Percentiles rank a stretch among this genome's conserved stretches.
phyloP scores from a whole-genome alignment of 2,329 filamentous ascomycete species.

The Nannizzia gypsea region DNA sequence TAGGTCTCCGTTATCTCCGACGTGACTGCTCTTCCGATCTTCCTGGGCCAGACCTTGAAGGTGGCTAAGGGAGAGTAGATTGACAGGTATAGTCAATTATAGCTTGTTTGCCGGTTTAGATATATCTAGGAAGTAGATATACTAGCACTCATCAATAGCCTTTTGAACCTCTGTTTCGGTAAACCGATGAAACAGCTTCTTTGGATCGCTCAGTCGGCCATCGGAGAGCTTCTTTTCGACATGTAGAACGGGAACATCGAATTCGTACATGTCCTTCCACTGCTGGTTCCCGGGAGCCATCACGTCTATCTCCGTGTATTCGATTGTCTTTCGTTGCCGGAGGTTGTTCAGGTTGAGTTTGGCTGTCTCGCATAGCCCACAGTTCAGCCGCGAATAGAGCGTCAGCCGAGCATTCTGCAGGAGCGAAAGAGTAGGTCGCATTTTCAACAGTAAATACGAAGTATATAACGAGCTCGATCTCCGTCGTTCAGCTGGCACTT shows the following conservation, averaged over 20 bases:
- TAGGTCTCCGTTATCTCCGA: constrained; percentile 36
- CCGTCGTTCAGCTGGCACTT: not conserved
- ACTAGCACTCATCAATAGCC: constrained; percentile 37
- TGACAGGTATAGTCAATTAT: not conserved
- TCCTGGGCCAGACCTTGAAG: constrained; percentile 27
- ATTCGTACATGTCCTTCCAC: constrained; percentile 52
- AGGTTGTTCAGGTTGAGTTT: constrained; percentile 45
- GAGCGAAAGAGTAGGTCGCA: constrained; percentile 18
- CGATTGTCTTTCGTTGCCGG: constrained; percentile 41
- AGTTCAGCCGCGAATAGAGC: constrained; percentile 49
- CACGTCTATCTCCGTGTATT: constrained; percentile 49
- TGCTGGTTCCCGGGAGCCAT: constrained; percentile 42
- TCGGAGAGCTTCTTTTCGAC: constrained; percentile 37
- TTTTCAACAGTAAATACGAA: not conserved
- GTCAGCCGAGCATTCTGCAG: constrained; percentile 38
- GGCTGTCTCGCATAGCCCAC: constrained; percentile 50
- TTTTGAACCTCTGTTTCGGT: constrained; percentile 45
- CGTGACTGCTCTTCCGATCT: constrained; percentile 34
- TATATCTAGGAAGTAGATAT: constrained; percentile 7
- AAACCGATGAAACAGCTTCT: constrained; percentile 53
- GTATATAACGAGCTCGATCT: not conserved
- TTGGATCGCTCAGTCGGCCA: constrained; percentile 44
- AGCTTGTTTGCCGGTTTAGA: not conserved
- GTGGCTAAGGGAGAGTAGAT: constrained; percentile 23
- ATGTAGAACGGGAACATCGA: constrained; percentile 54